Conservation (phyloP, 1,284 basidiomycete species). For the Anthracocystis walkeri region DNA sequence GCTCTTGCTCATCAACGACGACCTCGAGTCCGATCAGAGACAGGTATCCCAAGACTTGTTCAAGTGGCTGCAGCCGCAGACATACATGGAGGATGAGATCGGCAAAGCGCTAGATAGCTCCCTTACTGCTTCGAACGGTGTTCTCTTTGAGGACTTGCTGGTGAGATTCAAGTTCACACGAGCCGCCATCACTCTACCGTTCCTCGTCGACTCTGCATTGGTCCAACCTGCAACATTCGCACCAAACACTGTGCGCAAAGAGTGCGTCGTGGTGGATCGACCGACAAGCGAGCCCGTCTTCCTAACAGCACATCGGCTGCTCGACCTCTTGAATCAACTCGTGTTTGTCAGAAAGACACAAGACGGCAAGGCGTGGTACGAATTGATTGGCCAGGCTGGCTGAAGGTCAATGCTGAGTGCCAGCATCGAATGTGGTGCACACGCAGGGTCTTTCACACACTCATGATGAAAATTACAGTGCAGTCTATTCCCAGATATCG, state of each 20-base stretch:
- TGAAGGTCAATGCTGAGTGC: neutral
- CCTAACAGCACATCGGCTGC: slow-evolving; percentile 29
- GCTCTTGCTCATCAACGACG: slow-evolving; percentile 44
- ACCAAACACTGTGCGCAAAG: slow-evolving; percentile 26
- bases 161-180: slow-evolving; percentile 35
- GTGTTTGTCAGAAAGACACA: slow-evolving; percentile 33
- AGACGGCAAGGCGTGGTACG: slow-evolving; percentile 26
- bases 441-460: neutral
- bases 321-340: slow-evolving; percentile 17
- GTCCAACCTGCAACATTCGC: slow-evolving; percentile 1
- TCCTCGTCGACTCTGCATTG: slow-evolving; percentile 10
- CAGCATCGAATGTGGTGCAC: neutral
- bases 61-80: slow-evolving; percentile 49
- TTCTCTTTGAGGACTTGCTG: slow-evolving; percentile 29
- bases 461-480: neutral
- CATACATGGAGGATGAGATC: slow-evolving; percentile 46
- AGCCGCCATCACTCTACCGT: slow-evolving; percentile 36
- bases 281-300: slow-evolving; percentile 30
- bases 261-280: slow-evolving; percentile 20
- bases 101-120: slow-evolving; percentile 17
- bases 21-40: slow-evolving; percentile 35
- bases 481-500: neutral
- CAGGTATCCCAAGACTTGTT: slow-evolving; percentile 47
- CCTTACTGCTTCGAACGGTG: slow-evolving; percentile 6
- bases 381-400: slow-evolving; percentile 27